Conservation (phyloP, 176 grass and related monocot species). For the Ananas comosus region DNA sequence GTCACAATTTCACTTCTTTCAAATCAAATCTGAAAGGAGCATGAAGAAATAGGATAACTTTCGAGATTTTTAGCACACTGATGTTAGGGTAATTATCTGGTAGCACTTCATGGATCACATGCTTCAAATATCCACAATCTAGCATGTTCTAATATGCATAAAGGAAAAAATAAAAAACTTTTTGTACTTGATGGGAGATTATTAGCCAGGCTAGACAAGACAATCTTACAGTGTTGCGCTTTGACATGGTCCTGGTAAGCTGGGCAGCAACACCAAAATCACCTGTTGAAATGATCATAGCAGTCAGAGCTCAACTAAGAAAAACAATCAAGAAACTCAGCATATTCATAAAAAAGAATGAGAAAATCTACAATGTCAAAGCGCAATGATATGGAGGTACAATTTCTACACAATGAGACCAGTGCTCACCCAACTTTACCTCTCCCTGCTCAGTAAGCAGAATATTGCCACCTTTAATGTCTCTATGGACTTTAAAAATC, state of each 20-base stretch:
- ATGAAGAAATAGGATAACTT: too few relatives aligned
- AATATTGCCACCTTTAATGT: slow-evolving; percentile 99
- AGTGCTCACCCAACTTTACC: slow-evolving; percentile 93
- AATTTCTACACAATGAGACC: background rate
- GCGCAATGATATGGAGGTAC: slow-evolving; percentile 13
- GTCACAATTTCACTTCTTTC: too few relatives aligned
- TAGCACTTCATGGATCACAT: background rate
- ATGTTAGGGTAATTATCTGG: too few relatives aligned
- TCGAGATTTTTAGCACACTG: too few relatives aligned
- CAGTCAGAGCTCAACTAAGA: background rate
- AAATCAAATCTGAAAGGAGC: too few relatives aligned
- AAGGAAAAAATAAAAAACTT: background rate
- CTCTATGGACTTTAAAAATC: slow-evolving; percentile 99
- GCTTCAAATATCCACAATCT: background rate
- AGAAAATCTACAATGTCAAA: slow-evolving; percentile 13
- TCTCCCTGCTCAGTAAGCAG: slow-evolving; percentile 97
- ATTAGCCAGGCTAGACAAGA: background rate
- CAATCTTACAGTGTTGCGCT: slow-evolving; percentile 85
- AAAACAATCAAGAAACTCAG: background rate
- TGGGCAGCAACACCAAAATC: slow-evolving; percentile 99
- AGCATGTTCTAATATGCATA: background rate
- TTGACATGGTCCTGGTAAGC: slow-evolving; percentile 98
- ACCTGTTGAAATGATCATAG: slow-evolving; percentile 44
- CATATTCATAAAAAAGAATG: slow-evolving; percentile 6
- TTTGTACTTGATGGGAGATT: background rate